Base-by-base conservation (phyloP, 305 asterid species). In the Fraxinus velutina region DNA sequence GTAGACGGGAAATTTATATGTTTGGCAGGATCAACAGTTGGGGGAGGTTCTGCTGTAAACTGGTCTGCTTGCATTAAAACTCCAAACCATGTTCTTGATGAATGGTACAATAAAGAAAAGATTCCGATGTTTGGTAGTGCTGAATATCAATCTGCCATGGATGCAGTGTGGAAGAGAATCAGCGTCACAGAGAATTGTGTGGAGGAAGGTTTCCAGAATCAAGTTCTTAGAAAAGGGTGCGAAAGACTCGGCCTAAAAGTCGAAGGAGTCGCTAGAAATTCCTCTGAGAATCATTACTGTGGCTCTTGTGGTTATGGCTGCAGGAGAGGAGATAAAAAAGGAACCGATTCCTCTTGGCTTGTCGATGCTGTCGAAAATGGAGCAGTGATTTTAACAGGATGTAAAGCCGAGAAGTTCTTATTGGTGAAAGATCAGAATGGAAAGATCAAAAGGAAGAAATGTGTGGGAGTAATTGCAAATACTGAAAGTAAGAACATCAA, bases 281-380 rank as follows among this genome's bases (percentile, higher is more conserved):
- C 89, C 4, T 90, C 99, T 0, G 90, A 89, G 66, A 81, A 88
- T 80, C 99, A 95, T 82, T 91, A 90, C 76, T 95, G 99, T 36
- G 97, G 99, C 66, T 92, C 99, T 37, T 95, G 99, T 81, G 81
- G 97, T 68, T 93, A 89, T 39, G 98, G 99, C 62, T 95, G 99
- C 89, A 90, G 86, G 85, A 88, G 90, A 66, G 99, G 97, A n/a
- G 97, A 93, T 76, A 95, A 95, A 79, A 93, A 89, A 72, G 99
- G 99, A 24, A 82, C 93, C 0, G 97, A 91, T 34, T 64, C 90
- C 21, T 91, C 99, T 6, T 95, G 97, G 95, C 92, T 95, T 1
- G 96, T 92, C 2, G 99, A 95, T 79, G 99, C 99, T 15, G 98
- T 95, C 12, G 19, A 85, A 4, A 79, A 90, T 5, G 93, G 94